A percentile compares a stretch with the other conserved stretches of the same genome.
Conservation (phyloP, 2,329 filamentous ascomycete species). For the Pseudopithomyces chartarum region DNA sequence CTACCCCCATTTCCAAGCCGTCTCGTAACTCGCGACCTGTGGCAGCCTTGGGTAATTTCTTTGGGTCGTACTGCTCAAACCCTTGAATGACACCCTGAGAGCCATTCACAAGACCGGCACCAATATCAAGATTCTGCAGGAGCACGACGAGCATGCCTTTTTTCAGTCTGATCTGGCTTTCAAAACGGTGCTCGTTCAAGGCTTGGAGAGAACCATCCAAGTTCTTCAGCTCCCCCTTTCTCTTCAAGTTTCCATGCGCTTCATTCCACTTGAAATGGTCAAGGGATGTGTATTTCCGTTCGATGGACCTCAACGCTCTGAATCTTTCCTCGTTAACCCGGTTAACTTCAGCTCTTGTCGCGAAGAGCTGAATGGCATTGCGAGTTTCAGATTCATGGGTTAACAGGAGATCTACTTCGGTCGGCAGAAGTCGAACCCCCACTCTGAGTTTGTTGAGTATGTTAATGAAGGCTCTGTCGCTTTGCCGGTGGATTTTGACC, state of each 20-base stretch:
- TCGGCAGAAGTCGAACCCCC: conserved; percentile 46
- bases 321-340: conserved; percentile 42
- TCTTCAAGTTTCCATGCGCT: conserved; percentile 25
- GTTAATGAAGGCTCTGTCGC: conserved; percentile 57
- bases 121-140: conserved; percentile 53
- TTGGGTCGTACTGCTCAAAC: conserved; percentile 44
- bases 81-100: conserved; percentile 38
- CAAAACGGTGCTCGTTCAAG: conserved; percentile 53
- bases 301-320: conserved; percentile 28
- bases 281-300: conserved; percentile 35
- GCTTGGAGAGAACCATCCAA: conserved; percentile 24
- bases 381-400: conserved; percentile 50
- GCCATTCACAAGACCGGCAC: conserved; percentile 40
- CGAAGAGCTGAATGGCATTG: conserved; percentile 54
- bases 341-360: conserved; percentile 45
- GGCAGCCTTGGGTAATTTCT: conserved; percentile 33
- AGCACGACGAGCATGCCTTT: conserved; percentile 59
- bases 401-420: conserved; percentile 52
- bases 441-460: conserved; percentile 62
- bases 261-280: conserved; percentile 51
- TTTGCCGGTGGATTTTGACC: conserved; percentile 62
- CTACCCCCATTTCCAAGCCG: not conserved
- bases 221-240: conserved; percentile 14
- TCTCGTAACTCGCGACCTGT: conserved; percentile 4
- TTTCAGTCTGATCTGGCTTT: conserved; percentile 53